These are phyloP conservation scores for Trametes sp. DNA, from an alignment of 1,284 basidiomycete genomes.

Conservation along the genomic window DNA sequence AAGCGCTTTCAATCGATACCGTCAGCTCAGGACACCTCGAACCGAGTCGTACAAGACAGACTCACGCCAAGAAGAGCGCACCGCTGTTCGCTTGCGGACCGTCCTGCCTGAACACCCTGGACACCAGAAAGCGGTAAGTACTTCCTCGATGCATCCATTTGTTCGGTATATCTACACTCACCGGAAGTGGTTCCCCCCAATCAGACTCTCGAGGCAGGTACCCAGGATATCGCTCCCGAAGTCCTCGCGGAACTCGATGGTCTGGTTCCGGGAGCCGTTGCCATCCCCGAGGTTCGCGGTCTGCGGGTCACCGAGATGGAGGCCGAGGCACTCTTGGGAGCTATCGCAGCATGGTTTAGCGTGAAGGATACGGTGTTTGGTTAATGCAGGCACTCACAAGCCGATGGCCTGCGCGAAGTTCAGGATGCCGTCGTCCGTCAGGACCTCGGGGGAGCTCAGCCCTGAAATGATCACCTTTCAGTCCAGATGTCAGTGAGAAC, in stretches of 20 bases:
- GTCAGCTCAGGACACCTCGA: no score
- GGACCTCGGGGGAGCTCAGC: conserved; percentile 67
- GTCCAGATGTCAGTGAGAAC: no score
- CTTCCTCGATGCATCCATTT: neutral
- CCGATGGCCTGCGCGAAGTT: conserved; percentile 64
- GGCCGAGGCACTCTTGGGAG: conserved; percentile 72
- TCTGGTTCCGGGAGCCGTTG: conserved; percentile 56
- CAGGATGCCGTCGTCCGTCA: conserved; percentile 67
- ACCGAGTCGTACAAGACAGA: neutral
- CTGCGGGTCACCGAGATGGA: conserved; percentile 67
- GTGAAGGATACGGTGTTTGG: no score
- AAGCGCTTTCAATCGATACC: conserved; percentile 49
- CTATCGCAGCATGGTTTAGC: no score
- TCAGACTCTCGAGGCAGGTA: conserved; percentile 64
- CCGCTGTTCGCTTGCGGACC: conserved; percentile 61
- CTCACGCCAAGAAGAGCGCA: conserved; percentile 74
- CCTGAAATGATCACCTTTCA: conserved; percentile 63
- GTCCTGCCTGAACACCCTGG: conserved; percentile 75
- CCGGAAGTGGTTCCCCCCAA: conserved; percentile 72
- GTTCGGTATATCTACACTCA: conserved; percentile 26
- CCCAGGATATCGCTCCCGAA: conserved; percentile 63
- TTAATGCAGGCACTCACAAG: no score
- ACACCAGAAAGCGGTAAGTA: neutral
- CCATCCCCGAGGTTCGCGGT: conserved; percentile 77
- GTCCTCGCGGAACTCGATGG: conserved; percentile 68